Conservation (phyloP, 371 early-diverging fungal genomes). For the Lichtheimia corymbifera region DNA sequence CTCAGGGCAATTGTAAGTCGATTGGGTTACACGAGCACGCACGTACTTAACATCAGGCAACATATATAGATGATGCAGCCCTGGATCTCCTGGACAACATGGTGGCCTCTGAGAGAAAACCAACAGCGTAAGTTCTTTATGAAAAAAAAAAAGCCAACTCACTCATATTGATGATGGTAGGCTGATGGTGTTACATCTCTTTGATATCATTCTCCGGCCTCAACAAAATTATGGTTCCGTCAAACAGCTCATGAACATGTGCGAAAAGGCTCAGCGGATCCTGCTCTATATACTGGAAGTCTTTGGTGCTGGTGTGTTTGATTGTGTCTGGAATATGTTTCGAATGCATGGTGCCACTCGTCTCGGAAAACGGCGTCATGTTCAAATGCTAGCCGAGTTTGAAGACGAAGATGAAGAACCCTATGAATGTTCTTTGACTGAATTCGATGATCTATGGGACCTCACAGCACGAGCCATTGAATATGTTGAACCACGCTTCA, state of each 20-base stretch:
- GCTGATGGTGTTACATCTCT: not conserved
- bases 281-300: slow-evolving; percentile 15
- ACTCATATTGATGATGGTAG: too few relatives aligned
- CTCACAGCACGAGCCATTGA: slow-evolving; percentile 10
- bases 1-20: slow-evolving; percentile 18
- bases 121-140: slow-evolving; percentile 13
- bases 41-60: not conserved
- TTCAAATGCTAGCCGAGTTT: not conserved
- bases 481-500: slow-evolving; percentile 2
- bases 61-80: slow-evolving; percentile 19
- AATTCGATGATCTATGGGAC: slow-evolving; percentile 24
- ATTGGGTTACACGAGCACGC: not conserved
- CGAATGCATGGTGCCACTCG: slow-evolving; percentile 3
- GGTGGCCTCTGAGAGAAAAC: slow-evolving; percentile 11
- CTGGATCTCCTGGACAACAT: slow-evolving; percentile 15
- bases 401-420: slow-evolving; percentile 17
- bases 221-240: not conserved
- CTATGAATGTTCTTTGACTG: slow-evolving; percentile 11
- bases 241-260: slow-evolving; percentile 1
- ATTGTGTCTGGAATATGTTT: slow-evolving; percentile 8
- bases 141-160: too few relatives aligned
- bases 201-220: slow-evolving; percentile 16
- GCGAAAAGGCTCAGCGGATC: slow-evolving; percentile 12
- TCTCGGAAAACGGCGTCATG: slow-evolving; percentile 1
- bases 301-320: slow-evolving; percentile 15